Evolutionary conservation across 805 yeast species (phyloP).

Genomic region (Saturnispora serradocipensis): DNA sequence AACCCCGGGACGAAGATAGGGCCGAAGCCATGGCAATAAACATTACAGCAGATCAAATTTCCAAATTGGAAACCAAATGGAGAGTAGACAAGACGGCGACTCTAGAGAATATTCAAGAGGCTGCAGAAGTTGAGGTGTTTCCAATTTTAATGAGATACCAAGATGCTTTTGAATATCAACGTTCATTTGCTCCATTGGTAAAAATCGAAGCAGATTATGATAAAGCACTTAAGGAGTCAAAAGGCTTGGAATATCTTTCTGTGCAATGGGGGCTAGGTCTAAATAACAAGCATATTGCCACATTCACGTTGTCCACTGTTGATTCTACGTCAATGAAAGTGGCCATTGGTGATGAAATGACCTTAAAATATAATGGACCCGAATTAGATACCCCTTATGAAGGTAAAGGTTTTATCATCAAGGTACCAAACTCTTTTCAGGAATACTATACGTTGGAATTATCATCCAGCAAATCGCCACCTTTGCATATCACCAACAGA

Average conservation of each 20-base stretch:
- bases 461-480: constrained; percentile 32
- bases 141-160: constrained; percentile 70
- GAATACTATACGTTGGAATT: constrained; percentile 71
- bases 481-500: constrained; percentile 50
- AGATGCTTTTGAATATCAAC: constrained; percentile 80
- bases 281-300: constrained; percentile 56
- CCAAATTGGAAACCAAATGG: constrained; percentile 76
- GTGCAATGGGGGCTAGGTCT: constrained; percentile 68
- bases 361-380: constrained; percentile 52
- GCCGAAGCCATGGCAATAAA: constrained; percentile 37
- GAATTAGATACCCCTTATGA: constrained; percentile 54
- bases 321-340: constrained; percentile 60
- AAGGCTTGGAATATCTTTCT: constrained; percentile 60
- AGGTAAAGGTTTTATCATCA: constrained; percentile 60
- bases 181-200: constrained; percentile 76
- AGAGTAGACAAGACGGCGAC: constrained; percentile 62
- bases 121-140: constrained; percentile 48
- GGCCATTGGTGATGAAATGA: constrained; percentile 79
- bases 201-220: constrained; percentile 78
- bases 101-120: constrained; percentile 51
- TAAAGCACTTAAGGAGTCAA: constrained; percentile 63
- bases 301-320: constrained; percentile 57
- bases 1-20: constrained; percentile 57
- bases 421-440: constrained; percentile 55
- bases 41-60: constrained; percentile 56